Conservation (phyloP, 2,329 filamentous ascomycete species). For the Microcera coccophila region DNA sequence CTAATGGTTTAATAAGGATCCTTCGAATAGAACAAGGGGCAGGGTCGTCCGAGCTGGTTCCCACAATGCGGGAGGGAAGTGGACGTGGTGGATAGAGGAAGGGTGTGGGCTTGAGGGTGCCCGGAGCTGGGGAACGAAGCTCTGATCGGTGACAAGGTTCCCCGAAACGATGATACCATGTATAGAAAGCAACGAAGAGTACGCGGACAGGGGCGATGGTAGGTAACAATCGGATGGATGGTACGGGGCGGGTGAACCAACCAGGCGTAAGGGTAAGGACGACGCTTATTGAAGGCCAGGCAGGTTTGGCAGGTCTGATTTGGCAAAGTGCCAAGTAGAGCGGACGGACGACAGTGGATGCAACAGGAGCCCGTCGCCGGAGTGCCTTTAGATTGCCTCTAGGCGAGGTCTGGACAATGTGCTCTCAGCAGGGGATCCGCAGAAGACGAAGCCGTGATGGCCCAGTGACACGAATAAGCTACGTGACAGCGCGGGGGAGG, state of each 20-base stretch:
- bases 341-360: neutral
- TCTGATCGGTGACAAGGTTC: neutral
- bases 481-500: neutral
- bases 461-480: neutral
- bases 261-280: no score
- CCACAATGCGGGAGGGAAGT: neutral
- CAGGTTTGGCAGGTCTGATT: neutral
- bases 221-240: neutral
- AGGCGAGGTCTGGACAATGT: neutral
- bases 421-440: neutral
- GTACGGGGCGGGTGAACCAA: no score
- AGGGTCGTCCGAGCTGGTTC: neutral
- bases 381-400: no score
- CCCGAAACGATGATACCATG: neutral
- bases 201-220: neutral
- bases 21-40: neutral
- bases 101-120: neutral
- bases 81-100: neutral
- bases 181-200: neutral
- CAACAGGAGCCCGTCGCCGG: neutral
- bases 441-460: neutral
- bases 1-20: neutral
- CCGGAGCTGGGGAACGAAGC: no score
- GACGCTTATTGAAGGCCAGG: no score
- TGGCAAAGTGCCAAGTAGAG: neutral